Evolutionary conservation across 352 stramenopile genomes (phyloP), one percentile per base, ranked within the genome.

Genomic region (Phytopythium sindhum): DNA sequence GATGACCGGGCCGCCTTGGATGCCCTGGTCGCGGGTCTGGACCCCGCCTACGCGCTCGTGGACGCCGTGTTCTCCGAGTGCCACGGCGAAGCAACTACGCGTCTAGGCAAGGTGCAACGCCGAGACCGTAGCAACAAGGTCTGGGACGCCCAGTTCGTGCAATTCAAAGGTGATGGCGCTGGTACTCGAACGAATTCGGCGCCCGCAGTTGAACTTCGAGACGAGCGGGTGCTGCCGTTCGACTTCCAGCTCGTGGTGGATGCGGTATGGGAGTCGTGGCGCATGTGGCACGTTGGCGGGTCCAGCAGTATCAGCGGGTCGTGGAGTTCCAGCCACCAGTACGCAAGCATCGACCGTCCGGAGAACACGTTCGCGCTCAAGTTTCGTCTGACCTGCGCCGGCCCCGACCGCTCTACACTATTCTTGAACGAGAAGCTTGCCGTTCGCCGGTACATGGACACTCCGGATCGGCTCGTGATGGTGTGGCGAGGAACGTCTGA

Each of bases 301-400:
- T 69, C 56, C 11, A 74, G 62, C 60, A 62, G 66, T 17, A 74
- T 74, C 41, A 77, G 70, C 24, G 61, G 72, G 12, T 68, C 70
- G 33, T 68, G 66, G 39, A 65, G 67, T 47, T 60, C 62, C 14
- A 69, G 67, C 47, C 72, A 66, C 29, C 67, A 61, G 42, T 77
- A 77, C 41, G 63, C 67, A 0, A 60, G 65, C 12, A 60, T 77
- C 14, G 64, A 68, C 15, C 63, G 70, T 19, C 70, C 70, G 1
- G 67, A 77, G 48, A 60, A 77, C 56, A 74, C 70, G 12, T 77
- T 77, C 66, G 70, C 70, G 6, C 63, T 77, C 24, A 77, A 77
- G 44, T 77, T 77, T 52, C 70, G 70, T 21, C 23, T 77, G 37
- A 63, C 45, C 15, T 61, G 61, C 37, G 50, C 29, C 6, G 26